A percentile compares a stretch with the other conserved stretches of the same genome.
These are phyloP conservation scores for Cercospora sp. DNA, from an alignment of 2,329 filamentous ascomycete species.

Conservation along the genomic window DNA sequence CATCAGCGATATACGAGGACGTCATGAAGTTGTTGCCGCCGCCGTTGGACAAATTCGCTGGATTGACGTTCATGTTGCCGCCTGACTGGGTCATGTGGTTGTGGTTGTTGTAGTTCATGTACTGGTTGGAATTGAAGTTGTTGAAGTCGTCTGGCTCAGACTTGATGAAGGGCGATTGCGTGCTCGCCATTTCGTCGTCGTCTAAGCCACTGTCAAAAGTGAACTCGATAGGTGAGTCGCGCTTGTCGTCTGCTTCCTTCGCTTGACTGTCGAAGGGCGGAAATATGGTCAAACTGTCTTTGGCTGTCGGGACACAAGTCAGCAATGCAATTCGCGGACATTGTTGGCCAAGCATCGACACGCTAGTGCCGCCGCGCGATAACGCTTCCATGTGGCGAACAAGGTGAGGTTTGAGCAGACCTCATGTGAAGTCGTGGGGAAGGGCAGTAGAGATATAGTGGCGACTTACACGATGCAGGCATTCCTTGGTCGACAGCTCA, in stretches of 20 bases:
- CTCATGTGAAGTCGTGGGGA: not conserved
- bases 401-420: not conserved
- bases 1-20: conserved; percentile 81
- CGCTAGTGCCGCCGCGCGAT: conserved; percentile 4
- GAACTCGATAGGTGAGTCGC: conserved; percentile 41
- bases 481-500: conserved; percentile 32
- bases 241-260: conserved; percentile 33
- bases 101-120: conserved; percentile 36
- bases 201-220: conserved; percentile 36
- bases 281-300: conserved; percentile 37
- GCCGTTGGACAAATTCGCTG: conserved; percentile 79
- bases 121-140: conserved; percentile 52
- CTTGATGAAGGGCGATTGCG: conserved; percentile 66
- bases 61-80: conserved; percentile 68
- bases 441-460: conserved; percentile 26
- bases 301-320: conserved; percentile 24
- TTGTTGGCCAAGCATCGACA: conserved; percentile 11
- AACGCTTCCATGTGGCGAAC: not conserved
- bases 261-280: conserved; percentile 37
- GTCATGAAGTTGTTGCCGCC: conserved; percentile 42
- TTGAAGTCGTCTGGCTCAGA: conserved; percentile 61
- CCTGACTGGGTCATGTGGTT: conserved; percentile 37
- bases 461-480: conserved; percentile 35
- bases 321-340: conserved; percentile 21
- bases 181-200: conserved; percentile 52